Conservation (phyloP, 345 rosid genomes). For the Boechera retrofracta region DNA sequence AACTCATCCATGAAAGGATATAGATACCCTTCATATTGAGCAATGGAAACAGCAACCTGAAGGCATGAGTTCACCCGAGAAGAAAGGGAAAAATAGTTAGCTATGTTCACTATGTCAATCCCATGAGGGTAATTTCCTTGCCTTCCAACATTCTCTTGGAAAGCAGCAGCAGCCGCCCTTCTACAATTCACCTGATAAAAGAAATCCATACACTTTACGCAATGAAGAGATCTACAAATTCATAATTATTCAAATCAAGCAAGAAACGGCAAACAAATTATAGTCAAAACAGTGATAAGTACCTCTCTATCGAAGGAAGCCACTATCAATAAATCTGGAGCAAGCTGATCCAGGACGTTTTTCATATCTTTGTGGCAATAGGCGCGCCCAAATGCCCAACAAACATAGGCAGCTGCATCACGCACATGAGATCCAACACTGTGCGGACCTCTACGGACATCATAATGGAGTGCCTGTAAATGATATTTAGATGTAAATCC, state of each 20-base stretch:
- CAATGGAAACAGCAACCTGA: slow-evolving; percentile 77
- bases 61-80: slow-evolving; percentile 83
- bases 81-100: slow-evolving; percentile 97
- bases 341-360: slow-evolving; percentile 74
- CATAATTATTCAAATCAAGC: slow-evolving; percentile 20
- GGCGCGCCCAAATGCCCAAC: no score
- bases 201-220: slow-evolving; percentile 35
- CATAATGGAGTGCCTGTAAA: slow-evolving; percentile 91
- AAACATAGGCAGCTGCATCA: no score
- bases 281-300: slow-evolving; percentile 40
- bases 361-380: no score
- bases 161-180: slow-evolving; percentile 98
- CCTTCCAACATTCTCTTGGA: slow-evolving; percentile 98
- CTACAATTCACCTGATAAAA: slow-evolving; percentile 88
- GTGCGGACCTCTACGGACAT: slow-evolving; percentile 95
- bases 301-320: slow-evolving; percentile 98
- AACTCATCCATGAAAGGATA: slow-evolving; percentile 53
- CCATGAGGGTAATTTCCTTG: slow-evolving; percentile 98
- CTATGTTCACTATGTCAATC: slow-evolving; percentile 92
- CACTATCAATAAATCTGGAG: slow-evolving; percentile 85
- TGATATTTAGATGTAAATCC: slow-evolving; percentile 15
- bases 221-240: slow-evolving; percentile 25
- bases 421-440: slow-evolving; percentile 97
- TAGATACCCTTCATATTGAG: slow-evolving; percentile 16
- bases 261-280: slow-evolving; percentile 16